phyloP scores from a whole-genome alignment of 1,284 basidiomycete genomes.

The Leccinum pachyderme region DNA sequence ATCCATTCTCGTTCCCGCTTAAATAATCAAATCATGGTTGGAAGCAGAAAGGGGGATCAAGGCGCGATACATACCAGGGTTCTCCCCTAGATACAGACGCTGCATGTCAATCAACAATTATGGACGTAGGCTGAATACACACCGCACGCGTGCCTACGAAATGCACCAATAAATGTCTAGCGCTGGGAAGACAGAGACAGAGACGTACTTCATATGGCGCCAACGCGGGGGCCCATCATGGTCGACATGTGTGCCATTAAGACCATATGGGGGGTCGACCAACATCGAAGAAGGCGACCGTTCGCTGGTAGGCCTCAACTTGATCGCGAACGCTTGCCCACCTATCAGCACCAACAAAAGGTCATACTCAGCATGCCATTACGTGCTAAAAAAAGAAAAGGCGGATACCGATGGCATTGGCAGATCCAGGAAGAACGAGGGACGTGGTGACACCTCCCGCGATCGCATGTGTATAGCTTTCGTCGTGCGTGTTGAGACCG shows the following conservation, averaged over 20 bases:
- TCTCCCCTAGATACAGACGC: constrained; percentile 20
- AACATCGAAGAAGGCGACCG: constrained; percentile 44
- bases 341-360: constrained; percentile 31
- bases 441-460: constrained; percentile 65
- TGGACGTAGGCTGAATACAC: constrained; percentile 4
- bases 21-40: not conserved
- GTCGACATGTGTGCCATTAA: constrained; percentile 35
- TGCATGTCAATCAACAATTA: not conserved
- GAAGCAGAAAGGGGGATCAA: not conserved
- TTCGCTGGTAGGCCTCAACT: constrained; percentile 44
- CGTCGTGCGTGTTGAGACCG: constrained; percentile 33
- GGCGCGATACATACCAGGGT: constrained; percentile 16
- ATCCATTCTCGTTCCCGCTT: constrained; percentile 43
- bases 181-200: not conserved
- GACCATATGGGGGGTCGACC: constrained; percentile 44
- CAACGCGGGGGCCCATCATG: constrained; percentile 38
- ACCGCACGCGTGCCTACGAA: constrained; percentile 44
- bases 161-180: not conserved
- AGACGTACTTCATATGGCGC: constrained; percentile 46
- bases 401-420: constrained; percentile 51
- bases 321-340: constrained; percentile 50
- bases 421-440: constrained; percentile 60
- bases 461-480: constrained; percentile 25
- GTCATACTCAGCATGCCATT: constrained; percentile 16
- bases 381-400: not conserved